Percentiles rank a stretch among this genome's conserved stretches.
Conservation (phyloP, 495 filamentous ascomycete species). For the Hyaloscypha finlandica region DNA sequence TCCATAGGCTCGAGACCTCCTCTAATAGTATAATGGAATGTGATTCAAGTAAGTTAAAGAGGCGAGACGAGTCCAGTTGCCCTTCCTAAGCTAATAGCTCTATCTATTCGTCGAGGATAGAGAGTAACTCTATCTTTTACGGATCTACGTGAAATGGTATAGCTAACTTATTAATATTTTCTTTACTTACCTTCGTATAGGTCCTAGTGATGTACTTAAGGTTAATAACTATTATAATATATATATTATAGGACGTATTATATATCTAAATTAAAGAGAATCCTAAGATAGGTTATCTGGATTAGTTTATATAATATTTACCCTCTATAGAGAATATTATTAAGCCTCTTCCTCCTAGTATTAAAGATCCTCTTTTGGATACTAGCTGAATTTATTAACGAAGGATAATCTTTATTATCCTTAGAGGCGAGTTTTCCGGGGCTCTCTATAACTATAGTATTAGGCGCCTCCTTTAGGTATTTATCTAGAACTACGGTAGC, state of each 20-base stretch:
- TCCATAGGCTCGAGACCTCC: constrained; percentile 20
- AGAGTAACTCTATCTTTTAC: too few species aligned
- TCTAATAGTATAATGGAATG: constrained; percentile 21
- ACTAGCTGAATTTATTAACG: constrained; percentile 2
- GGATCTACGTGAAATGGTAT: background rate
- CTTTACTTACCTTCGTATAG: constrained; percentile 25
- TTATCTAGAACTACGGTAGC: too few species aligned
- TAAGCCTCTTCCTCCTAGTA: constrained; percentile 10
- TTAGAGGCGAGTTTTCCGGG: background rate
- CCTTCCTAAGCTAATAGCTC: too few species aligned
- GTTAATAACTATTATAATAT: constrained; percentile 19
- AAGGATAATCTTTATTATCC: constrained; percentile 19
- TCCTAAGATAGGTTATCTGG: constrained; percentile 17
- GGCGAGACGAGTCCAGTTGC: too few species aligned
- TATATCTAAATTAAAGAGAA: constrained; percentile 26
- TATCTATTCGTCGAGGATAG: too few species aligned
- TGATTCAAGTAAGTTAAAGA: constrained; percentile 24
- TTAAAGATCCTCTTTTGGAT: constrained; percentile 19
- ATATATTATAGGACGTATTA: constrained; percentile 20
- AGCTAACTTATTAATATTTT: constrained; percentile 21
- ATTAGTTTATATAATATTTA: constrained; percentile 21
- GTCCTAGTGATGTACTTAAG: constrained; percentile 15
- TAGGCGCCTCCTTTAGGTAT: too few species aligned
- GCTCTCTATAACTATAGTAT: too few species aligned
- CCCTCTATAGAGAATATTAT: constrained; percentile 13